These are phyloP conservation scores for Fraxinus latifolia DNA, from an alignment of 305 asterid species.

Conservation along the genomic window DNA sequence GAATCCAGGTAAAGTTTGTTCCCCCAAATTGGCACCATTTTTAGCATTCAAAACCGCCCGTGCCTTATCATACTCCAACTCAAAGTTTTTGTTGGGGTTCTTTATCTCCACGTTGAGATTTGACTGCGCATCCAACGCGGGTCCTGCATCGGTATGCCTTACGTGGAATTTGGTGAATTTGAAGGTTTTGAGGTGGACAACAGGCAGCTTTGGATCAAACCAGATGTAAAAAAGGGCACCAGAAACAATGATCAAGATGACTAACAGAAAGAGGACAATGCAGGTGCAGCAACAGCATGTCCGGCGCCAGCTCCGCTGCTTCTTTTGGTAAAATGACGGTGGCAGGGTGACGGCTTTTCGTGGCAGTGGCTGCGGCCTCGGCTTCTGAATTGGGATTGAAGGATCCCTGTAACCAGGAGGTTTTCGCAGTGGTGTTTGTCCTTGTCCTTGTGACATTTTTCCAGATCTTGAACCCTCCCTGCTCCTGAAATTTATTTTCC, in stretches of 20 bases:
- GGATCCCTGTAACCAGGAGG: conserved; percentile 62
- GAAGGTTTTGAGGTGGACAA: conserved; percentile 39
- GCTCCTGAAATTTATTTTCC: background rate
- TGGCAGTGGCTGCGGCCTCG: conserved; percentile 22
- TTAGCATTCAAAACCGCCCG: conserved; percentile 22
- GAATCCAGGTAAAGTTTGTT: conserved; percentile 37
- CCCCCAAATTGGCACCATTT: conserved; percentile 35
- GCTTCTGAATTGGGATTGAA: conserved; percentile 15
- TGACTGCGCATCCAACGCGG: conserved; percentile 28
- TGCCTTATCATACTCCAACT: conserved; percentile 31
- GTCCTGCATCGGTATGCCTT: conserved; percentile 24
- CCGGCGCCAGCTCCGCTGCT: conserved; percentile 33
- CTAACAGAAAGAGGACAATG: conserved; percentile 16
- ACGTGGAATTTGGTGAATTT: conserved; percentile 33
- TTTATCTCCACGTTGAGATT: conserved; percentile 24
- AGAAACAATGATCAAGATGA: conserved; percentile 23
- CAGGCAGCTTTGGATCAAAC: conserved; percentile 57
- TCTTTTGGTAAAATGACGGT: conserved; percentile 28
- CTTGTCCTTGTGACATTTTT: conserved; percentile 30
- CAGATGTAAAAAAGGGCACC: conserved; percentile 39
- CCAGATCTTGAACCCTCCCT: background rate
- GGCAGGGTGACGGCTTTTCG: conserved; percentile 25
- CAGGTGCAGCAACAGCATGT: conserved; percentile 41
- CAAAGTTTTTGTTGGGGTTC: conserved; percentile 44
- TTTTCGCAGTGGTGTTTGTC: conserved; percentile 37